Evolutionary conservation across 805 yeast genomes (phyloP), one percentile per base, ranked within the genome.

Genomic region (Candida arabinofermentans): DNA sequence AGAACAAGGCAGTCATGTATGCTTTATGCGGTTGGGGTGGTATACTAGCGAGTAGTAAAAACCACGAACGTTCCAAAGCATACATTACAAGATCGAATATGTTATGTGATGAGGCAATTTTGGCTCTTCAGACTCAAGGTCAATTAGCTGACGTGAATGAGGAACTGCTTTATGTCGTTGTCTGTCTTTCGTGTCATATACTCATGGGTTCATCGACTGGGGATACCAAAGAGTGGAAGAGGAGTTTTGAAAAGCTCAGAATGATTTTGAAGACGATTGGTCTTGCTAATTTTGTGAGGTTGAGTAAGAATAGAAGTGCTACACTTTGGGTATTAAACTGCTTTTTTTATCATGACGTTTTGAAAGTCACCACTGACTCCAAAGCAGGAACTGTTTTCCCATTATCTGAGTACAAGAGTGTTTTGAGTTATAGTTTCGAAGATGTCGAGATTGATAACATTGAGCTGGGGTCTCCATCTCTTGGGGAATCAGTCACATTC

Each of bases 331-430:
- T 47, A 2, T 36, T 54, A 10, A 48, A 48, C 27, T 42, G 48
- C 40, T 55, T 55, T 22, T 52, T 56, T 29, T 54, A 52, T 36
- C 55, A 53, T 33, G 59, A 56, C 43, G 47, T 52, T 23, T 40
- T 47, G 22, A 56, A 56, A 37, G 49, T 56, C 13, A 54, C 54
- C 3, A 38, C 50, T n/a, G 44, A 43, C 8, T 36, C 39, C 8
- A 44, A 37, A 29, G 34, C 46, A 5, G 59, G 58, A 2, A 57
- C 61, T 3, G 35, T 50, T 10, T 56, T 53, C 37, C 51, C 59
- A 2, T 36, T 49, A 19, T 9, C 34, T 2, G 56, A 56, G 34
- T 56, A 56, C 40, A 30, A 41, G 14, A 40, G 35, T 27, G 37
- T 45, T 7, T 32, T 52, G 6, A 26, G 34, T 5, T 38, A 43